Base-by-base conservation (phyloP, 371 early-diverging fungal species). In the Amoeboaphelidium protococcarum region DNA sequence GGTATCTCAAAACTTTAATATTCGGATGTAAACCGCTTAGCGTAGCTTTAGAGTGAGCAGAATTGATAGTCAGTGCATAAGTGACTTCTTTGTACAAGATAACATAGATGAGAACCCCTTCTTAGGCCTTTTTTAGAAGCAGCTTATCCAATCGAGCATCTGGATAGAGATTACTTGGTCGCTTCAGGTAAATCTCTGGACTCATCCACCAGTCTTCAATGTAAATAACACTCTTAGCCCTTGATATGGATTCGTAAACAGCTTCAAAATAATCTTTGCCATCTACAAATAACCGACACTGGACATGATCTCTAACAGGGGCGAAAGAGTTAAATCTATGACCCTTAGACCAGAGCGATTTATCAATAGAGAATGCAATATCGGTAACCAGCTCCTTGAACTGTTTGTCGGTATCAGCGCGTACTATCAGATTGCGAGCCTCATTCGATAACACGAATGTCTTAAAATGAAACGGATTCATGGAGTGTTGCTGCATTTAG, bases 21-120 rank as follows among this genome's bases (percentile, higher is more conserved):
- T 82, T 82, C 13, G 66, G 71, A 57, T 85, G 82, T 44, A 83
- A 63, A 26, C 64, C 63, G 53, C 75, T 72, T 3, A 91, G 65
- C 64, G 71, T 67, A 53, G 61, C 65, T 57, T 85, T 82, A 10
- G 89, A 82, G 52, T 86, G 77, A 6, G 67, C 71, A 20, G 84
- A 82, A 54, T 81, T 69, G 42, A 80, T 68, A 2, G 82, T 66
- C 23, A 91, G 59, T 1, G 87, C 79, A 6, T 79, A 56, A 0
- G 78, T 67, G 52, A 86, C 69, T 55, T 91, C 92, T 58, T 85
- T 83, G 67, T 85, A 91, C 2, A 91, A 69, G 2, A 84, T 63
- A 40, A 91, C 73, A 56, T 81, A 86, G 45, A 91, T 81, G 61
- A 71, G 73, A 23, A 91, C 78, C 10, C 89, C 89, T 58, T 84